These are phyloP conservation scores for Amaranthus cruentus DNA, from an alignment of 148 eudicot species.

Conservation along the genomic window DNA sequence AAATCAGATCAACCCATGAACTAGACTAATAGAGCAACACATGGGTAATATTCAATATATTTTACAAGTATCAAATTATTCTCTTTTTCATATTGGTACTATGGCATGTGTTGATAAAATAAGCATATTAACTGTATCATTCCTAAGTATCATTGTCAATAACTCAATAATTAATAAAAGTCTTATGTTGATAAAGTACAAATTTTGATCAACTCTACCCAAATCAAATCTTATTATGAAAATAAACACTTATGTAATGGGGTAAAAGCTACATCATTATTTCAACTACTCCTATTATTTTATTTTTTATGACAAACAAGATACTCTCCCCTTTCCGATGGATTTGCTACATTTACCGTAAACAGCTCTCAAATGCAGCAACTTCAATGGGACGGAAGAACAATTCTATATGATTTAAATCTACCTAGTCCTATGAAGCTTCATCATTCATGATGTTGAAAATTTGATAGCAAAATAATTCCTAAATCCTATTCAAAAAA, in stretches of 20 bases:
- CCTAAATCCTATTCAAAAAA: too few relatives aligned
- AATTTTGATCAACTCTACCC: not conserved
- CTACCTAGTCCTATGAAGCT: not conserved
- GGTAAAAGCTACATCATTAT: not conserved
- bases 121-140: not conserved
- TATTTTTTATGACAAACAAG: too few relatives aligned
- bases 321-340: too few relatives aligned
- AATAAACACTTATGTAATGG: not conserved
- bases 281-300: too few relatives aligned
- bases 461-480: too few relatives aligned
- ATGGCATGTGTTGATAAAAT: not conserved
- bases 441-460: not conserved
- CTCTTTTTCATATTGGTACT: not conserved
- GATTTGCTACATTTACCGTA: too few relatives aligned
- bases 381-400: not conserved
- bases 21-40: too few relatives aligned
- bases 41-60: not conserved
- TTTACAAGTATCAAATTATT: not conserved
- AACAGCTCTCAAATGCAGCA: too few relatives aligned
- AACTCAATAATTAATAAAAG: too few relatives aligned
- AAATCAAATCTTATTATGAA: not conserved
- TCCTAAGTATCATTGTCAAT: not conserved
- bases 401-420: not conserved
- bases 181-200: not conserved
- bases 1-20: too few relatives aligned